Base-by-base conservation (phyloP, 768 basidiomycete genomes). In the Leccinum rimulosum region DNA sequence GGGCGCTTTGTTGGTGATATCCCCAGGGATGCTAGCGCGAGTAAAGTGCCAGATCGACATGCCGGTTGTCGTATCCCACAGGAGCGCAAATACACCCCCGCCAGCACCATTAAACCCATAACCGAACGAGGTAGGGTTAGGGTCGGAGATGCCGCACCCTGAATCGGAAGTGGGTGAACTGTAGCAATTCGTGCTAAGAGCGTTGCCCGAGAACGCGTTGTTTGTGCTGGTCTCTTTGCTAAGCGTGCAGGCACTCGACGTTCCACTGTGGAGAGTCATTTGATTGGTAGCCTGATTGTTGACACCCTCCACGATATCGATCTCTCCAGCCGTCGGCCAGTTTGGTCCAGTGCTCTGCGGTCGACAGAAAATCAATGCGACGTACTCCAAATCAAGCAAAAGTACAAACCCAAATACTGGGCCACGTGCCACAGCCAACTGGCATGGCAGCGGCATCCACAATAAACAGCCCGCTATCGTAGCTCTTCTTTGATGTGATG, bases 231-330 rank as follows among this genome's bases (percentile, higher is more conserved):
- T 61, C 4, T 51, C 45, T 36, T 35, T 38, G 28, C 50, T 58
- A 47, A 73, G 65, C 27, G 66, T 64, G 35, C 73, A 56, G 74
- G 81, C 80, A 38, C 75, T 77, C 14, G 67, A 69, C 7, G 72
- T 66, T 8, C 79, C 74, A 19, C 81, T 85, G 69, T 91, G 90
- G 6, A 91, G 76, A 1, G 88, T 84, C 70, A 83, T 82, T 59
- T 85, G 86, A 63, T 92, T 90, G 30, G 69, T 74, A 1, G 72
- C 60, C 66, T 82, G 78, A 27, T 79, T 65, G 64, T 91, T 82
- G 55, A 91, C 87, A 17, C 88, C 87, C 67, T 93, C 91, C 9
- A 91, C 68, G 53, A 89, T 80, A 65, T 92, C 91, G 50, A 90
- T 86, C 70, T 91, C 88, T 59, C 84, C 85, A 27, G 60, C 71